Conservation (phyloP, 805 yeast species). For the Soucietia sequanensis region DNA sequence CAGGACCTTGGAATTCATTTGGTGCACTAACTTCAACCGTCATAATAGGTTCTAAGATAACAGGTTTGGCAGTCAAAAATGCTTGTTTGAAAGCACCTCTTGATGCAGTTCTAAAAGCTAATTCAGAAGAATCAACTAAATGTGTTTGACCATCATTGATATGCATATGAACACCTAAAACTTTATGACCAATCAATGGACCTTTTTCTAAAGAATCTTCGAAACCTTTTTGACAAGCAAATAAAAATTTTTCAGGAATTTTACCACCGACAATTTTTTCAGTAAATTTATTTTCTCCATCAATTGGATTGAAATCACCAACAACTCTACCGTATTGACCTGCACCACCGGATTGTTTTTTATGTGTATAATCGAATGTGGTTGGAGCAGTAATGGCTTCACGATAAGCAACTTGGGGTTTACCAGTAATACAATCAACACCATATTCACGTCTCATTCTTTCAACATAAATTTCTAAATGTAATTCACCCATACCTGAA, state of each 20-base stretch:
- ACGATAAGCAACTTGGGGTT: constrained; percentile 97
- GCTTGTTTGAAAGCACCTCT: constrained; percentile 90
- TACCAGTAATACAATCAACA: constrained; percentile 92
- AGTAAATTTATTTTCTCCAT: constrained; percentile 70
- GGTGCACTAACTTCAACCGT: constrained; percentile 91
- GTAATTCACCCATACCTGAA: constrained; percentile 98
- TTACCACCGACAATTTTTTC: constrained; percentile 95
- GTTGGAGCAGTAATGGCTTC: constrained; percentile 79
- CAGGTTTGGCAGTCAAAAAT: constrained; percentile 79
- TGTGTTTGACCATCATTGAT: constrained; percentile 97
- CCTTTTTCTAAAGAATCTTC: constrained; percentile 95
- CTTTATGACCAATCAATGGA: constrained; percentile 92
- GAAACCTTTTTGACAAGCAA: constrained; percentile 94
- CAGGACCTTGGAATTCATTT: constrained; percentile 90
- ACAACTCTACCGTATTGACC: constrained; percentile 98
- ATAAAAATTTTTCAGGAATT: constrained; percentile 90
- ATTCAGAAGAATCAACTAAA: constrained; percentile 94
- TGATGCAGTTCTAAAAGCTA: constrained; percentile 93
- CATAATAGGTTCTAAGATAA: constrained; percentile 96
- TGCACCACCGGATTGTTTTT: constrained; percentile 99
- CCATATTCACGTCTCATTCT: constrained; percentile 97
- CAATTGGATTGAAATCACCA: constrained; percentile 70
- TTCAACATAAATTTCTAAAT: constrained; percentile 95
- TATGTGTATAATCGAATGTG: constrained; percentile 89
- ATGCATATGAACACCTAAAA: constrained; percentile 88